Evolutionary conservation across 495 filamentous ascomycete species (phyloP), one percentile per base, ranked within the genome.

Genomic region (Podospora fimiseda): DNA sequence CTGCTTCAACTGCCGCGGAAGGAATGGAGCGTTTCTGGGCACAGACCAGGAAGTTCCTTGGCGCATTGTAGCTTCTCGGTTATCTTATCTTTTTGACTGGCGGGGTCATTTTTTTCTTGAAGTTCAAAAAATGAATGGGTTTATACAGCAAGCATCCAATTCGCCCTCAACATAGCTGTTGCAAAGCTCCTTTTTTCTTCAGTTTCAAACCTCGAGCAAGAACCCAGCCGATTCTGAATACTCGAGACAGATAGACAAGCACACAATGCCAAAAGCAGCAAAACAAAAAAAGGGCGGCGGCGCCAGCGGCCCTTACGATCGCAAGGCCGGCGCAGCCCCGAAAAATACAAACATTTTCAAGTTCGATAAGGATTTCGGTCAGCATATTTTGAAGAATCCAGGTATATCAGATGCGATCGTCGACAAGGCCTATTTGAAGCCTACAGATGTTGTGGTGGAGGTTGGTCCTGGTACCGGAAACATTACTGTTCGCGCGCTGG

Each of bases 341-440:
- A 69, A 76, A 36, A 82, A 78, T 55, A 86, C 93, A 71, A 89
- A 87, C 61, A 86, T 95, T 70, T 96, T 96, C 79, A 78, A 79
- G 58, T 80, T 80, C 66, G 74, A 73, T 65, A 74, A 72, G 53
- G 71, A 74, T 52, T 69, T 66, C 44, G 72, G 92, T 56, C 92
- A 97, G 73, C 92, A 97, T 69, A 89, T 97, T 50, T 78, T 97
- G 60, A 95, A 95, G 73, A 96, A 97, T 70, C 91, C 91, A 15
- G 90, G 89, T 52, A 88, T 97, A 52, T 88, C 90, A 15, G 83
- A 90, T 65, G 85, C 86, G 20, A 96, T 95, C 43, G 76, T 79
- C 23, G 79, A 87, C 46, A 97, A 97, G 71, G 89, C 92, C 21
- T 80, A 81, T 51, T 80, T 97, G 15, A 95, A 95, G 61, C 91